A percentile compares a stretch with the other conserved stretches of the same genome.
Evolutionary conservation across 1,284 basidiomycete genomes (phyloP).

Genomic region (Taiwanofungus camphoratus): DNA sequence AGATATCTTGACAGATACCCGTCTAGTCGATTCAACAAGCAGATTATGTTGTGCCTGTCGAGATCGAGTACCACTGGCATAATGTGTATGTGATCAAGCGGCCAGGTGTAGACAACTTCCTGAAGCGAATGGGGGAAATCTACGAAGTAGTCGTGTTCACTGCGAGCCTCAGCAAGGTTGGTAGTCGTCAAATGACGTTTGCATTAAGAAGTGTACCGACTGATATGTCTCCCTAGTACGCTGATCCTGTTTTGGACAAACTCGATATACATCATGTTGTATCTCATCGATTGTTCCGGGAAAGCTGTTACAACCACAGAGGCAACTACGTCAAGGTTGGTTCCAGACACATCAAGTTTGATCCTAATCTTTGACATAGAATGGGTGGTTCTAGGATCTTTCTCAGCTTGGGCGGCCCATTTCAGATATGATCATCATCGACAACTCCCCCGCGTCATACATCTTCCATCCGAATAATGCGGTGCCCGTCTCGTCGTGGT

Average conservation of each 20-base stretch:
- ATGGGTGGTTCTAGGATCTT: conserved; percentile 62
- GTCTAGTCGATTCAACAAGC: conserved; percentile 86
- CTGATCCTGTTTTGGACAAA: conserved; percentile 97
- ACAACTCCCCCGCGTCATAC: conserved; percentile 98
- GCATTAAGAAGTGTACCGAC: conserved; percentile 2
- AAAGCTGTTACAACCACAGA: conserved; percentile 98
- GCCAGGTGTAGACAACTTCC: conserved; percentile 94
- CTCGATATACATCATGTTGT: conserved; percentile 90
- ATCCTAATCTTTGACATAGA: conserved; percentile 3
- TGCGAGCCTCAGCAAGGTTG: conserved; percentile 90
- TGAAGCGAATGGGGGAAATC: conserved; percentile 95
- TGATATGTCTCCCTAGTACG: conserved; percentile 58
- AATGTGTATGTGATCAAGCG: conserved; percentile 99
- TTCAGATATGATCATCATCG: conserved; percentile 92
- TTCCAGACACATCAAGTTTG: background rate
- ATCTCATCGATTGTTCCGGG: conserved; percentile 90
- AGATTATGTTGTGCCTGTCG: conserved; percentile 97
- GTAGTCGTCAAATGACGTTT: conserved; percentile 14
- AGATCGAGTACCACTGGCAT: conserved; percentile 96
- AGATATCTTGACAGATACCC: conserved; percentile 6
- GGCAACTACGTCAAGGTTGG: conserved; percentile 97
- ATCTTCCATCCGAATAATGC: conserved; percentile 99
- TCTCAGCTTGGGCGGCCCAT: conserved; percentile 94
- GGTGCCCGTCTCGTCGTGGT: conserved; percentile 98
- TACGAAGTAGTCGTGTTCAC: conserved; percentile 99